Conservation (phyloP, 106 monocot genomes). For the Posidonia australis region DNA sequence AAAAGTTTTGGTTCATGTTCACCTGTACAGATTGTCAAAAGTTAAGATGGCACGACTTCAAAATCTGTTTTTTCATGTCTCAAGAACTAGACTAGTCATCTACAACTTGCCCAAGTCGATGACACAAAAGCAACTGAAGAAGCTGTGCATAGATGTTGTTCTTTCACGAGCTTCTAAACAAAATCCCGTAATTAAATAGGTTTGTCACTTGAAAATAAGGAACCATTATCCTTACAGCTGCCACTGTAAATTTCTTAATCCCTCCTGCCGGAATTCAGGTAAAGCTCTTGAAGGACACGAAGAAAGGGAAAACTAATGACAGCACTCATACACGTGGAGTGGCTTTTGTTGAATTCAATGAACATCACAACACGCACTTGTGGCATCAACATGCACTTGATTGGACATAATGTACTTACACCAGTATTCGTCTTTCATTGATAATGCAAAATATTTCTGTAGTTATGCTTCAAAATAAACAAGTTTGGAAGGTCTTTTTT, state of each 20-base stretch:
- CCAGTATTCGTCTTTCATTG: too few species aligned
- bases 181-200: slow-evolving; percentile 78
- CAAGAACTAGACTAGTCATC: slow-evolving; percentile 78
- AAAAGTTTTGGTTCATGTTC: not conserved
- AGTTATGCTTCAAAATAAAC: too few species aligned
- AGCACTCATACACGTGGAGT: slow-evolving; percentile 66
- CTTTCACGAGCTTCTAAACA: slow-evolving; percentile 84
- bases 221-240: not conserved
- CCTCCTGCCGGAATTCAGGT: slow-evolving; percentile 31
- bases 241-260: not conserved
- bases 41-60: slow-evolving; percentile 64
- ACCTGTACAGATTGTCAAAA: slow-evolving; percentile 41
- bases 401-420: too few species aligned
- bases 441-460: too few species aligned
- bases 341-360: slow-evolving; percentile 93
- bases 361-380: slow-evolving; percentile 95
- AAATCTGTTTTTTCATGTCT: slow-evolving; percentile 88
- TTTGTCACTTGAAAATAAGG: slow-evolving; percentile 7
- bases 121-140: slow-evolving; percentile 61
- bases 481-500: too few species aligned
- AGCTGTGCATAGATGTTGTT: slow-evolving; percentile 66
- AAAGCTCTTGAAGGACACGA: slow-evolving; percentile 80
- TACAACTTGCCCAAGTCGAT: slow-evolving; percentile 94
- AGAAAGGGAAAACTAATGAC: slow-evolving; percentile 42
- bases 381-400: too few species aligned